Evolutionary conservation across 257 asterid genomes (phyloP).

Genomic region (Rehmannia glutinosa): DNA sequence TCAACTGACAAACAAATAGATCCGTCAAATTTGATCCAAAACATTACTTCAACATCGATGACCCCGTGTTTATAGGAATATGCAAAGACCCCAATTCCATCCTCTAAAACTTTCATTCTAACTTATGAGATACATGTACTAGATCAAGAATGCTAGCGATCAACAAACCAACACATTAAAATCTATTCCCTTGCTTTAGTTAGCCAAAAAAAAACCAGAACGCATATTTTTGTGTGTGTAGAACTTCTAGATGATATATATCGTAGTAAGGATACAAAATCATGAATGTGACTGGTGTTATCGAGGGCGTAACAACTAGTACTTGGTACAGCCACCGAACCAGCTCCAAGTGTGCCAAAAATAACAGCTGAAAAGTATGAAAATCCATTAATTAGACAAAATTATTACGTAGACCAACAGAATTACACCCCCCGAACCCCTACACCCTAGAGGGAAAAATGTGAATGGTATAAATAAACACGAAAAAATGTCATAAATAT

Average conservation of each 20-base stretch:
- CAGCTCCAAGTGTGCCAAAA: slow-evolving; percentile 47
- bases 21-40: neutral
- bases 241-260: slow-evolving; percentile 1
- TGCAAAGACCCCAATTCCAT: neutral
- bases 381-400: slow-evolving; percentile 4
- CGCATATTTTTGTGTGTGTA: neutral
- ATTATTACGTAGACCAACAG: neutral
- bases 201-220: neutral
- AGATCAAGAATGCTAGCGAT: neutral
- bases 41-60: neutral
- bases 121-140: neutral
- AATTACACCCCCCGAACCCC: too few species aligned
- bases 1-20: neutral
- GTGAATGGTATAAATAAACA: neutral
- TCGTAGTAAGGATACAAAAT: slow-evolving; percentile 74
- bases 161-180: slow-evolving; percentile 2
- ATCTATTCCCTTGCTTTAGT: neutral
- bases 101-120: neutral
- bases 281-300: slow-evolving; percentile 72
- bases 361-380: slow-evolving; percentile 42
- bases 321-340: slow-evolving; percentile 67
- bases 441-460: neutral
- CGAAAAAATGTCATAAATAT: neutral
- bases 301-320: slow-evolving; percentile 76
- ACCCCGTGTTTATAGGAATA: neutral